phyloP scores from a whole-genome alignment of 345 rosid genomes.

The Anacardium occidentale region DNA sequence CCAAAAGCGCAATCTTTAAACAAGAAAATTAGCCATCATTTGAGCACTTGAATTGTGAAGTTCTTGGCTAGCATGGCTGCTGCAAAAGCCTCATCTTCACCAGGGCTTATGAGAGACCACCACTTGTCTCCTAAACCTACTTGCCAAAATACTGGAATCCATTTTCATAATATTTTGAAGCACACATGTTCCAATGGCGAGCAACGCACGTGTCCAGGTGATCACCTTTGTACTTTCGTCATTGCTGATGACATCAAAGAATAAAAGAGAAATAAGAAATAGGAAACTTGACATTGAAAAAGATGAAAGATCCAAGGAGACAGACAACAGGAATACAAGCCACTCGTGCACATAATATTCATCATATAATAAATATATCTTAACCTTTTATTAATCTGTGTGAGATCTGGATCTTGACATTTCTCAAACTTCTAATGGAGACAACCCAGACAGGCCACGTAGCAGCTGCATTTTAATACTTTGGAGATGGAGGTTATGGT shows the following conservation, averaged over 20 bases:
- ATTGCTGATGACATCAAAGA: background rate
- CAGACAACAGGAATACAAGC: slow-evolving; percentile 28
- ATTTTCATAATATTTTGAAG: background rate
- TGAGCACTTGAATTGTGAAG: too few relatives aligned
- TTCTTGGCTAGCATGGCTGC: too few relatives aligned
- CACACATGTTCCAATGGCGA: background rate
- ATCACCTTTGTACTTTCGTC: background rate
- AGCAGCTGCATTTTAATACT: slow-evolving; percentile 6
- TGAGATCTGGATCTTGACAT: slow-evolving; percentile 43
- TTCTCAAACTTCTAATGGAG: slow-evolving; percentile 15
- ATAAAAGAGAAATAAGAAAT: background rate
- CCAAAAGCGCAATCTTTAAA: background rate
- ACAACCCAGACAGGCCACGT: slow-evolving; percentile 20
- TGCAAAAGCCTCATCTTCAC: too few relatives aligned
- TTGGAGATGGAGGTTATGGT: slow-evolving; percentile 36
- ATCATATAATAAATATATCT: background rate
- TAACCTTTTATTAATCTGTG: background rate
- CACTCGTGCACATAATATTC: slow-evolving; percentile 52
- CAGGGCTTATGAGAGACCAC: background rate
- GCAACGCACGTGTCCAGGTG: slow-evolving; percentile 12
- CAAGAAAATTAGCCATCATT: too few relatives aligned
- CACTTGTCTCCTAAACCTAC: slow-evolving; percentile 7
- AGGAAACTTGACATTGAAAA: background rate
- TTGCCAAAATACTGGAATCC: background rate
- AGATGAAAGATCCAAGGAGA: background rate